Evolutionary conservation across 192 early-diverging fungal species (phyloP).

Genomic region (Coemansia interrupta): DNA sequence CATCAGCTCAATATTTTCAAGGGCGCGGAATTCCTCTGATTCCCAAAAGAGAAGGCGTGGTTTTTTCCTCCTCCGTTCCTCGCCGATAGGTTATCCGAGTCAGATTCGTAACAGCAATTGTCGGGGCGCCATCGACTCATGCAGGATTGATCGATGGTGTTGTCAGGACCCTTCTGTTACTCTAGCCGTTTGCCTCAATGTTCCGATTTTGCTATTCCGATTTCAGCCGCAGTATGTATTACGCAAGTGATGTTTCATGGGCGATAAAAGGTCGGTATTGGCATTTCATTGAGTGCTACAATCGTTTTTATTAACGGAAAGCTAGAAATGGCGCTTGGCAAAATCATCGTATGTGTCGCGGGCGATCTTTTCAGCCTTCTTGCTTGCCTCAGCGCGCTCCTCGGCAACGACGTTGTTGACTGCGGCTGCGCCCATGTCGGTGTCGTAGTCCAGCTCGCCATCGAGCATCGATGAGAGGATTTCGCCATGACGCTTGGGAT

Average conservation of each 20-base stretch:
- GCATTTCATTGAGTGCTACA: neutral
- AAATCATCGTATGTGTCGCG: constrained; percentile 18
- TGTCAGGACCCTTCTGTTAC: no score
- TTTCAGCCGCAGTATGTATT: no score
- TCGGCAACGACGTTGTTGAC: constrained; percentile 44
- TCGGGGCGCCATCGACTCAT: no score
- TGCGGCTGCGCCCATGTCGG: constrained; percentile 40
- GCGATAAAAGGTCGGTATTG: neutral
- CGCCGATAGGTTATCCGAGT: no score
- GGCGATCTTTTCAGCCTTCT: constrained; percentile 31
- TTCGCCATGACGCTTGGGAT: constrained; percentile 31
- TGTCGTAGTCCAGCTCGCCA: constrained; percentile 50
- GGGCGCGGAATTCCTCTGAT: neutral
- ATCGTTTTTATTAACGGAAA: neutral
- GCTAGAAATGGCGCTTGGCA: constrained; percentile 19
- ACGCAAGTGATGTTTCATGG: neutral
- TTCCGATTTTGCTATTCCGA: no score
- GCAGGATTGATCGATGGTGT: no score
- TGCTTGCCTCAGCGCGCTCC: constrained; percentile 18
- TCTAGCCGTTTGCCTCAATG: no score
- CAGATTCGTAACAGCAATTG: no score
- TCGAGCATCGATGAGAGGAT: constrained; percentile 44
- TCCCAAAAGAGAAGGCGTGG: no score
- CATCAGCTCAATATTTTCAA: neutral
- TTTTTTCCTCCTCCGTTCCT: no score